Conservation (phyloP, 495 filamentous ascomycete genomes). For the Aspergillus hancockii region DNA sequence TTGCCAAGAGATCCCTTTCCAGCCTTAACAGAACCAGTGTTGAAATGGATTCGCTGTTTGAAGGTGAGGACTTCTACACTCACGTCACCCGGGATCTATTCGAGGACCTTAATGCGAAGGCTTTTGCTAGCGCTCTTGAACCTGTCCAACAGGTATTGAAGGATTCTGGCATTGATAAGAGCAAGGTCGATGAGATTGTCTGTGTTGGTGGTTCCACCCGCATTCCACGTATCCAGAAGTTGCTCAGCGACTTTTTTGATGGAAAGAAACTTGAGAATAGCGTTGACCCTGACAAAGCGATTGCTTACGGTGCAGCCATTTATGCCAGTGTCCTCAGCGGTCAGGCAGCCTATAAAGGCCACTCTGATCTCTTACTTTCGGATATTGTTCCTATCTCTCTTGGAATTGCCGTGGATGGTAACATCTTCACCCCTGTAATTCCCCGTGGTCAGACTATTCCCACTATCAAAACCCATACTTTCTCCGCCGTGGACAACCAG, state of each 20-base stretch:
- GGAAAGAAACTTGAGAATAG: constrained; percentile 99
- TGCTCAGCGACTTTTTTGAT: constrained; percentile 98
- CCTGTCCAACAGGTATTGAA: constrained; percentile 96
- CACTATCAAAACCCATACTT: constrained; percentile 90
- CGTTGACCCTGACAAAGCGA: constrained; percentile 99
- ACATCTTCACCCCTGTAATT: constrained; percentile 98
- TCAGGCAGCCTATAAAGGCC: too few relatives aligned
- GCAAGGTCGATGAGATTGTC: constrained; percentile 95
- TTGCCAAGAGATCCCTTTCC: constrained; percentile 97
- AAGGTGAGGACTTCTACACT: constrained; percentile 98
- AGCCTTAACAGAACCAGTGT: constrained; percentile 97
- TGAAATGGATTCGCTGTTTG: constrained; percentile 97
- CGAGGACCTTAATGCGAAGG: constrained; percentile 96
- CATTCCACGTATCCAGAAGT: constrained; percentile 98
- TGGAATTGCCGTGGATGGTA: constrained; percentile 99
- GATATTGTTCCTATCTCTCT: constrained; percentile 96
- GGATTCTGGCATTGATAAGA: constrained; percentile 94
- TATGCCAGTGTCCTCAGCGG: constrained; percentile 98
- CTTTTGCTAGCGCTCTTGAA: constrained; percentile 91
- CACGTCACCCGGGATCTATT: constrained; percentile 98
- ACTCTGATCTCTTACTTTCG: constrained; percentile 95
- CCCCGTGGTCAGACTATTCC: constrained; percentile 89
- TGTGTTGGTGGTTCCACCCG: constrained; percentile 98
- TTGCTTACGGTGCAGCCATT: constrained; percentile 97
- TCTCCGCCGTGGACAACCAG: constrained; percentile 96